A percentile compares a stretch with the other conserved stretches of the same genome.
Evolutionary conservation across 352 stramenopile species (phyloP).

Genomic region (Phytophthora agathidicida): DNA sequence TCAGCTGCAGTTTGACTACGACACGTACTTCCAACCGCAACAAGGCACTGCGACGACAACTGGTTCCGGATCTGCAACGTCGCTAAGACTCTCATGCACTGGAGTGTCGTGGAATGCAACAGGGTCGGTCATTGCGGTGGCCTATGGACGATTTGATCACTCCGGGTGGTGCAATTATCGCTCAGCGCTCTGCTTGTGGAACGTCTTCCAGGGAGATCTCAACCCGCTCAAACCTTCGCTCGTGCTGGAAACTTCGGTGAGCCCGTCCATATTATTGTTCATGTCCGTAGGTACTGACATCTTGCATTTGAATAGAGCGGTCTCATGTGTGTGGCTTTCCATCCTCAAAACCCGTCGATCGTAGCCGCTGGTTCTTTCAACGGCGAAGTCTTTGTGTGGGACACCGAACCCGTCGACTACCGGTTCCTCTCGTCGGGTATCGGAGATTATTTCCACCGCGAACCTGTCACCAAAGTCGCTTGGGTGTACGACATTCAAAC

Average conservation of each 20-base stretch:
- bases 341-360: constrained; percentile 82
- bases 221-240: constrained; percentile 64
- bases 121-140: constrained; percentile 79
- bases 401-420: constrained; percentile 71
- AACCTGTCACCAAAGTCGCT: constrained; percentile 83
- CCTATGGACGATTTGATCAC: constrained; percentile 88
- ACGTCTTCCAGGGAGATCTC: constrained; percentile 83
- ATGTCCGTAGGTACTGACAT: not conserved
- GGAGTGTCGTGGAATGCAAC: constrained; percentile 89
- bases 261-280: constrained; percentile 1
- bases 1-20: constrained; percentile 71
- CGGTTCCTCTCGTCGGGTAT: constrained; percentile 78
- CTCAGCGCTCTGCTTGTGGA: constrained; percentile 87
- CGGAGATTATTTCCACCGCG: constrained; percentile 89
- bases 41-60: constrained; percentile 18
- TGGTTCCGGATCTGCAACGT: constrained; percentile 11
- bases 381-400: constrained; percentile 86
- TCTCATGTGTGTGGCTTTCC: constrained; percentile 88
- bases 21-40: constrained; percentile 65
- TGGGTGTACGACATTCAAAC: constrained; percentile 81
- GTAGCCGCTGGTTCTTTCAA: constrained; percentile 89
- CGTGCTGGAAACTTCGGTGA: constrained; percentile 80
- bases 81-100: constrained; percentile 78
- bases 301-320: no score
- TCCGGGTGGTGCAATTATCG: constrained; percentile 89